Base-by-base conservation (phyloP, 495 filamentous ascomycete genomes). In the Penicillium desertorum region DNA sequence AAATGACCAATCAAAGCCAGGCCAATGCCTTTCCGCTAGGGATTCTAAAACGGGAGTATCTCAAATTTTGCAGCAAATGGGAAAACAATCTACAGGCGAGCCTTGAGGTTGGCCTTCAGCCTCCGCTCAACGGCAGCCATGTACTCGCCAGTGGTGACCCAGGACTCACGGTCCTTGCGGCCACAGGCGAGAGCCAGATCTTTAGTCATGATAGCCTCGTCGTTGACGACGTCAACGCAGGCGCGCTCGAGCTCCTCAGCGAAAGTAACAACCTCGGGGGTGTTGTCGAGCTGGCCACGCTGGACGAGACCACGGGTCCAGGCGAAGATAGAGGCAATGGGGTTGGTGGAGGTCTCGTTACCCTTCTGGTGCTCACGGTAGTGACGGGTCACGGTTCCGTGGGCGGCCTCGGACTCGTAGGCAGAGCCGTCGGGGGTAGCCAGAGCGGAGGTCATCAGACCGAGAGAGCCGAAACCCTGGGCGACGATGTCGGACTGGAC, bases 341-440 rank as follows among this genome's bases (percentile, higher is more conserved):
- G 94, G 85, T 98, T 98, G 60, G 94, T 98, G 48, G 92, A 96
- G 50, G 94, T 98, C 76, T 95, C 91, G 61, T 85, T 83, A 71
- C 94, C 94, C 78, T 95, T 94, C 79, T 98, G 93, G 84, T 97
- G 89, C 80, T 96, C 93, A 65, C 94, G 91, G 85, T 91, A 98
- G 81, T 98, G 94, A 57, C 94, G 89, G 45, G 94, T 98, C 44
- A 98, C 94, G 57, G 94, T 98, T 70, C 94, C 94, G 81, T 98
- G 94, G 46, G 94, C 94, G 49, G 94, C 94, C 83, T 98, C 94
- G 48, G 92, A 89, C 75, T 98, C 94, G 76, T 94, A 98, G 22
- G 92, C 92, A 76, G 91, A 88, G 58, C 94, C 94, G 70, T 93
- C 88, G 44, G 94, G 94, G 42, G 94, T 98, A 74, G 94, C 88